Base-by-base conservation (phyloP, 768 basidiomycete genomes). In the Naganishia vishniacii region DNA sequence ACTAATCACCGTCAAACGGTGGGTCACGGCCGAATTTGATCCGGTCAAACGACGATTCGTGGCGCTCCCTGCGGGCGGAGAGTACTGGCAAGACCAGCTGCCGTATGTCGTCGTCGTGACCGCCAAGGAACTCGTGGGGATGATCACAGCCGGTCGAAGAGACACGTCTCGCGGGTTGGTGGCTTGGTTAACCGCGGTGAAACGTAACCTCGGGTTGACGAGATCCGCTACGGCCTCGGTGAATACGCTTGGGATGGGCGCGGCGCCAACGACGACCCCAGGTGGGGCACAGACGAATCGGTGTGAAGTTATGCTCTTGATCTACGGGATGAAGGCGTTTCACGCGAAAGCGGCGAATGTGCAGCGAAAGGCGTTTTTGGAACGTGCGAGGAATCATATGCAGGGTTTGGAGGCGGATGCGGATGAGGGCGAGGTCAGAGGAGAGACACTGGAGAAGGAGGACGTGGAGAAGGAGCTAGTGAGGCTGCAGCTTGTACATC, bases 301-400 rank as follows among this genome's bases (percentile, higher is more conserved):
- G 12, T 56, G 53, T 23, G 53, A 71, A 51, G 64, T 75, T 28
- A 66, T 77, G 11, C 45, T 78, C 23, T 61, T 76, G 65, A 71
- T 78, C 40, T 72, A 72, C 25, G 77, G 75, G 0, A 48, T 77
- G 48, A 48, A 68, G 13, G 72, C 72, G 48, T 72, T 71, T 40
- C 72, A 73, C 56, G 48, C 65, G 51, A 72, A 71, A 48, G 68
- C 66, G n/a, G 72, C 69, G 66, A 61, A 48, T 16, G 49, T 67
- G 40, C 71, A 64, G 20, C 68, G 72, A 5, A 58, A 75, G 28
- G 75, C 70, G 12, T 67, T 67, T n/a, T 42, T 72, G 20, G 61
- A 64, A 6, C 67, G 63, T 2, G 61, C 26, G 12, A 46, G 46
- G 23, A 62, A 40, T n/a, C 59, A 25, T 20, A 16, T 48, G 40